Base-by-base conservation (phyloP, 2,329 filamentous ascomycete species). In the Rutstroemia sp. region DNA sequence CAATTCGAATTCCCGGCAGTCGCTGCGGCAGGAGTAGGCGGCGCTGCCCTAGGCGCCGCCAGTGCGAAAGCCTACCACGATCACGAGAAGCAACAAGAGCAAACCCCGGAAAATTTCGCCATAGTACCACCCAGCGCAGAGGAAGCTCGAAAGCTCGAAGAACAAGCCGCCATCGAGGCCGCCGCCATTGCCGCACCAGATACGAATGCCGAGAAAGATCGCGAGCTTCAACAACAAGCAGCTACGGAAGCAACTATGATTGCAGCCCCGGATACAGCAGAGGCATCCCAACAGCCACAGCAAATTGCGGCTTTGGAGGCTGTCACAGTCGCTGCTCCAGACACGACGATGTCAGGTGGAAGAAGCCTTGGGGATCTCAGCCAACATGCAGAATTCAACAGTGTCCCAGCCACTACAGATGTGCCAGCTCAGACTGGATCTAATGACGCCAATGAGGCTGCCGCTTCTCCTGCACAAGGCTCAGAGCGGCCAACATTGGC, bases 81-180 rank as follows among this genome's bases (percentile, higher is more conserved):
- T 19, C 52, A 44, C 46, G 36, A 55, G n/a, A 55, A 61, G 27
- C 57, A 58, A 38, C 55, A 61, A 25, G 57, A 62, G 48, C 59
- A 58, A 27, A 34, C 30, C 23, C 19, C 48, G 23, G 66, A 67
- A 53, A 53, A 64, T 48, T 30, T 61, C 3, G 46, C 25, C 3
- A 59, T 68, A 49, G 63, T 64, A n/a, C 59, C 65, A 34, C 63
- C 65, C 30, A 63, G 66, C 51, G 60, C 51, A 4, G 40, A 57
- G 10, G 45, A 59, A 51, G 34, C 39, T 16, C 52, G 34, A 49
- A 45, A 10, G 16, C 39, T 42, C 17, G 60, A 59, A 30, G 44
- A 58, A 27, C 60, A 60, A 54, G 63, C 65, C 39, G 60, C 59
- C 44, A 44, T 46, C n/a, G 66, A 67, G 51, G 57, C 66, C 46